phyloP scores from a whole-genome alignment of 2,329 filamentous ascomycete species.

The Tolypocladium tropicale region DNA sequence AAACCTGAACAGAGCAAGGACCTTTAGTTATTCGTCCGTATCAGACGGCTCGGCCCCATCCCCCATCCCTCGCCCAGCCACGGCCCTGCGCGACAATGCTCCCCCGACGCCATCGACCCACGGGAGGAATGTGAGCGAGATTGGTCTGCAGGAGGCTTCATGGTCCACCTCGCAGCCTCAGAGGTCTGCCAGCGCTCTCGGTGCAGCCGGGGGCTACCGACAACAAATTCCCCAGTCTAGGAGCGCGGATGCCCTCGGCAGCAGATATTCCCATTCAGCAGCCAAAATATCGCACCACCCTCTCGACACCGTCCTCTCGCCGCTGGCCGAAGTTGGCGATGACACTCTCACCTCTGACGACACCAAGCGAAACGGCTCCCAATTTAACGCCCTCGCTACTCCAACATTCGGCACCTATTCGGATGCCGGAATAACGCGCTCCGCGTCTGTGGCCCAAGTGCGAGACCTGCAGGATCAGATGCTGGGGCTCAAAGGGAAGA shows the following conservation, averaged over 20 bases:
- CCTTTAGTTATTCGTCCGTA: conserved; percentile 36
- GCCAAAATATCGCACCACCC: conserved; percentile 27
- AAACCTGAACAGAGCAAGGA: conserved; percentile 71
- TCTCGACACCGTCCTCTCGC: conserved; percentile 36
- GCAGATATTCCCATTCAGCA: conserved; percentile 15
- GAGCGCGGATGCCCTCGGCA: conserved; percentile 30
- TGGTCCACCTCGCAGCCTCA: conserved; percentile 28
- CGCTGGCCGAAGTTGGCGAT: conserved; percentile 43
- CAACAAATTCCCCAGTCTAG: conserved; percentile 34
- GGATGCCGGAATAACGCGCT: conserved; percentile 47
- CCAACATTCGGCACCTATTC: conserved; percentile 31
- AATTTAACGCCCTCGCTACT: conserved; percentile 29
- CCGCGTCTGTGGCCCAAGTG: conserved; percentile 63
- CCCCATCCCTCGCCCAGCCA: conserved; percentile 23
- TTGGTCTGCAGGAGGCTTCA: conserved; percentile 13
- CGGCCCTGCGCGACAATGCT: conserved; percentile 11
- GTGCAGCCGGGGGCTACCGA: conserved; percentile 47
- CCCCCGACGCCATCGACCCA: conserved; percentile 10
- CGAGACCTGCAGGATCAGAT: conserved; percentile 73
- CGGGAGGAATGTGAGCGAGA: conserved; percentile 22
- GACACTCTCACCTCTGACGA: conserved; percentile 15
- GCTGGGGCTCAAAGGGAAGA: conserved; percentile 74
- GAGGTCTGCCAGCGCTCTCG: conserved; percentile 55
- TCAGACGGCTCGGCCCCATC: conserved; percentile 44
- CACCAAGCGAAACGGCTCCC: conserved; percentile 18